Percentiles rank a stretch among this genome's conserved stretches.
These are phyloP conservation scores for Hysterium pulicare DNA, from an alignment of 2,329 filamentous ascomycete genomes.

Conservation along the genomic window DNA sequence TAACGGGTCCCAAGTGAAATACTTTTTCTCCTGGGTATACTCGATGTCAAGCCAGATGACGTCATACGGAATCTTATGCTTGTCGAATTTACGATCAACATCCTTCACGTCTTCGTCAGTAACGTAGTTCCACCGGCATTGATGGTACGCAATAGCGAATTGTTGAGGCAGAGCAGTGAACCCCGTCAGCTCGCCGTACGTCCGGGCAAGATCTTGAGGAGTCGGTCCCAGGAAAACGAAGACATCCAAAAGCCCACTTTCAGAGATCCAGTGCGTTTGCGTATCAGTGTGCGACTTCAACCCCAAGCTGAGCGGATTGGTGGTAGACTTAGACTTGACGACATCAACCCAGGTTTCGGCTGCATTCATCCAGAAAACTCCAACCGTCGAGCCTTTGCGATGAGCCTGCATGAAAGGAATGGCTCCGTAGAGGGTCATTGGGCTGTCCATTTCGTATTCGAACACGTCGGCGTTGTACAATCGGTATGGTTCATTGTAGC, in stretches of 20 bases:
- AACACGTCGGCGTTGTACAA: slow-evolving; percentile 97
- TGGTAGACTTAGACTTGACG: slow-evolving; percentile 69
- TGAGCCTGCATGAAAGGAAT: slow-evolving; percentile 99
- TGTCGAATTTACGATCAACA: slow-evolving; percentile 94
- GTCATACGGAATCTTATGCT: slow-evolving; percentile 92
- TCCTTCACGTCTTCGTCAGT: slow-evolving; percentile 96
- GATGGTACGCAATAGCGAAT: slow-evolving; percentile 90
- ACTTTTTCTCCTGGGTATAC: slow-evolving; percentile 95
- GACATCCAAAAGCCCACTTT: slow-evolving; percentile 82
- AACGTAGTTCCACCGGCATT: slow-evolving; percentile 98
- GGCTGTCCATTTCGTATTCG: slow-evolving; percentile 93
- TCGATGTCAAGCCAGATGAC: slow-evolving; percentile 99
- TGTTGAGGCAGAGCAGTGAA: slow-evolving; percentile 88
- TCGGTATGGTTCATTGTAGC: slow-evolving; percentile 85
- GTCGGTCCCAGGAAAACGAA: slow-evolving; percentile 93
- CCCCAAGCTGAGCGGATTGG: slow-evolving; percentile 75
- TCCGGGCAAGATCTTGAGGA: slow-evolving; percentile 74
- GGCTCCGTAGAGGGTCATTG: slow-evolving; percentile 96
- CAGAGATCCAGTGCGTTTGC: slow-evolving; percentile 95
- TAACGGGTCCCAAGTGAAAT: slow-evolving; percentile 94
- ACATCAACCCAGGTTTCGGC: slow-evolving; percentile 98
- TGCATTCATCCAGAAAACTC: slow-evolving; percentile 95
- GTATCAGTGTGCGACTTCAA: slow-evolving; percentile 68
- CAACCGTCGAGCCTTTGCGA: slow-evolving; percentile 86
- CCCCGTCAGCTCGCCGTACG: slow-evolving; percentile 86